Evolutionary conservation across 2,329 filamentous ascomycete species (phyloP).

Genomic region (Didymella glomerata): DNA sequence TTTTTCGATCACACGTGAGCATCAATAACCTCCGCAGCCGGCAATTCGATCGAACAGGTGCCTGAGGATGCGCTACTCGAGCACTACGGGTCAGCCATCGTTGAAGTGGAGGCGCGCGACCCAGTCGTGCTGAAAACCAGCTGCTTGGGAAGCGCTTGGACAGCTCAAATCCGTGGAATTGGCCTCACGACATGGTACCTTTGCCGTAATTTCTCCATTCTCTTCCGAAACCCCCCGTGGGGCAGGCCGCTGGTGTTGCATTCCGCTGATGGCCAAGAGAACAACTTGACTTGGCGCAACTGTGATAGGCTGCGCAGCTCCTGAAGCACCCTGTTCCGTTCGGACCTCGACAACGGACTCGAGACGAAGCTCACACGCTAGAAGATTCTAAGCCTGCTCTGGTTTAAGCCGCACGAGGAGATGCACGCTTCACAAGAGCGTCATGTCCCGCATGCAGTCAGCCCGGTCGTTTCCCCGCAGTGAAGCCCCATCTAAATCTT

Average conservation of each 20-base stretch:
- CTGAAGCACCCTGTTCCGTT: constrained; percentile 15
- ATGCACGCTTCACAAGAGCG: constrained; percentile 17
- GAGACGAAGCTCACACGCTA: constrained; percentile 28
- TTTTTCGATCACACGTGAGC: constrained; percentile 19
- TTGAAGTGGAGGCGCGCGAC: constrained; percentile 8
- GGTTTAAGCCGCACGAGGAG: constrained; percentile 8
- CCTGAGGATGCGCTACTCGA: constrained; percentile 6
- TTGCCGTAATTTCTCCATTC: constrained; percentile 6
- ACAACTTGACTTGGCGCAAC: constrained; percentile 24
- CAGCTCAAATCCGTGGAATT: constrained; percentile 15
- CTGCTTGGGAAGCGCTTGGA: constrained; percentile 13
- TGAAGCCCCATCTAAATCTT: constrained; percentile 27
- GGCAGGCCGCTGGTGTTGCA: constrained; percentile 16
- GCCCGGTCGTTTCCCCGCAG: constrained; percentile 28
- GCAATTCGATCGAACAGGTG: constrained; percentile 6
- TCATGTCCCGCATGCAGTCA: constrained; percentile 17
- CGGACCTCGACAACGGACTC: constrained; percentile 23
- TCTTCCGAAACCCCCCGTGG: constrained; percentile 29
- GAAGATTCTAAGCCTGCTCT: constrained; percentile 17
- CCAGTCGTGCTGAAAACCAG: constrained; percentile 1
- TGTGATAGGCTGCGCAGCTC: constrained; percentile 23
- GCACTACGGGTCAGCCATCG: not conserved
- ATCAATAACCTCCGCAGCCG: not conserved
- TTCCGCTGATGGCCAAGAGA: constrained; percentile 27
- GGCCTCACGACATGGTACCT: constrained; percentile 5